phyloP scores from a whole-genome alignment of 1,284 basidiomycete species.

The Irpex lacteus region DNA sequence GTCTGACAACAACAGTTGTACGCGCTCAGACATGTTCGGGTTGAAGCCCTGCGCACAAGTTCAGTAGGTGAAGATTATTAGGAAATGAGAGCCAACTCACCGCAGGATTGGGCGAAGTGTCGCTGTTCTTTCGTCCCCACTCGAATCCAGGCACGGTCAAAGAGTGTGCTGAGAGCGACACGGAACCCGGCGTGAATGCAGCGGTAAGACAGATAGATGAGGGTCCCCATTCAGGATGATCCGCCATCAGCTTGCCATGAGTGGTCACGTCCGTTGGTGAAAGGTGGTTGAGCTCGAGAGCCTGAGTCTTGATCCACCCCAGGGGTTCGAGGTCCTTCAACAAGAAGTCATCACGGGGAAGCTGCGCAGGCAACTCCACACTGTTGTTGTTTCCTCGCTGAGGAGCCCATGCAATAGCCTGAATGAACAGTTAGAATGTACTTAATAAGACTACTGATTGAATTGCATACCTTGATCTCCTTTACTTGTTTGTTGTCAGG shows the following conservation, averaged over 20 bases:
- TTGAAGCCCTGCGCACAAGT: constrained; percentile 74
- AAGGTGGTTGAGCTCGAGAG: constrained; percentile 89
- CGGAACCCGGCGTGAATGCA: constrained; percentile 97
- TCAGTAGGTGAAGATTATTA: constrained; percentile 4
- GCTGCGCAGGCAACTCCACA: constrained; percentile 82
- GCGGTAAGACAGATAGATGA: constrained; percentile 92
- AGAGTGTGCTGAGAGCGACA: constrained; percentile 91
- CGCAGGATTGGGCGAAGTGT: constrained; percentile 80
- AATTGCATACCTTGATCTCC: constrained; percentile 77
- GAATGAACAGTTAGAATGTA: neutral
- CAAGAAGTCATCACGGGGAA: constrained; percentile 93
- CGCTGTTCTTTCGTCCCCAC: constrained; percentile 94
- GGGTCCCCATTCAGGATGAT: constrained; percentile 93
- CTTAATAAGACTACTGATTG: too few species aligned
- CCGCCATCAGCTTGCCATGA: constrained; percentile 95
- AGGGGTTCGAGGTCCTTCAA: constrained; percentile 93
- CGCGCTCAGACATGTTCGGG: constrained; percentile 95
- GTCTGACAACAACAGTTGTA: constrained; percentile 93
- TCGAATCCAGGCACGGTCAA: constrained; percentile 93
- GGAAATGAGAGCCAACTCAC: constrained; percentile 33
- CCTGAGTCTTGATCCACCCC: constrained; percentile 98
- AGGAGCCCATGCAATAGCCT: constrained; percentile 92
- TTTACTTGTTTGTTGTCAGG: constrained; percentile 98
- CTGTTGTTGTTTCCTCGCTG: constrained; percentile 95
- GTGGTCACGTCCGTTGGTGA: constrained; percentile 94